These are phyloP conservation scores for Fonsecaea multimorphosa DNA, from an alignment of 2,329 filamentous ascomycete genomes.

Conservation along the genomic window DNA sequence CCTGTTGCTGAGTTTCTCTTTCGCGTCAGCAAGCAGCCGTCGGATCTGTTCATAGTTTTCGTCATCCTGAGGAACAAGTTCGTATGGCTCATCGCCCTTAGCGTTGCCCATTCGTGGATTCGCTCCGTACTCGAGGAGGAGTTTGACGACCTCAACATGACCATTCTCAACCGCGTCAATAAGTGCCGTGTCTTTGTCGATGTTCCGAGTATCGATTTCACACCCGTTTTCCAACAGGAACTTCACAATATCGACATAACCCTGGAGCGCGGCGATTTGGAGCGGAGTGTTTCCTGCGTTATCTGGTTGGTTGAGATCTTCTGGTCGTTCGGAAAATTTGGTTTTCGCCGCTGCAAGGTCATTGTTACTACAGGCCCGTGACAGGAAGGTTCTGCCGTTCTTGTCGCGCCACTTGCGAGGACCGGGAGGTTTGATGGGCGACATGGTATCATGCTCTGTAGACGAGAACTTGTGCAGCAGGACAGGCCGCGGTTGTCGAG, in stretches of 20 bases:
- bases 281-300: slow-evolving; percentile 96
- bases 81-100: slow-evolving; percentile 89
- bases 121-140: slow-evolving; percentile 83
- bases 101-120: slow-evolving; percentile 90
- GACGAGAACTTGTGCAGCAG: slow-evolving; percentile 50
- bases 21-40: slow-evolving; percentile 68
- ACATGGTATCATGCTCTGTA: slow-evolving; percentile 57
- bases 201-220: slow-evolving; percentile 77
- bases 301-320: slow-evolving; percentile 87
- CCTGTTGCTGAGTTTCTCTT: slow-evolving; percentile 57
- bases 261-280: slow-evolving; percentile 89
- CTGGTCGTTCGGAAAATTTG: slow-evolving; percentile 76
- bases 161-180: slow-evolving; percentile 97
- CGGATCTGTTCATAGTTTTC: slow-evolving; percentile 84
- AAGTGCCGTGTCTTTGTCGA: slow-evolving; percentile 87
- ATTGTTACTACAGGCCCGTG: slow-evolving; percentile 86
- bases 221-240: slow-evolving; percentile 85
- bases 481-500: slow-evolving; percentile 47
- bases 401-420: slow-evolving; percentile 90
- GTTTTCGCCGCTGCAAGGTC: slow-evolving; percentile 79
- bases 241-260: slow-evolving; percentile 83
- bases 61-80: slow-evolving; percentile 75
- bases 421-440: slow-evolving; percentile 67
- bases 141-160: slow-evolving; percentile 83
- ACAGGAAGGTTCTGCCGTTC: slow-evolving; percentile 87